Evolutionary conservation across 495 filamentous ascomycete species (phyloP), one percentile per base, ranked within the genome.

Genomic region (Penicillium cataractarum): DNA sequence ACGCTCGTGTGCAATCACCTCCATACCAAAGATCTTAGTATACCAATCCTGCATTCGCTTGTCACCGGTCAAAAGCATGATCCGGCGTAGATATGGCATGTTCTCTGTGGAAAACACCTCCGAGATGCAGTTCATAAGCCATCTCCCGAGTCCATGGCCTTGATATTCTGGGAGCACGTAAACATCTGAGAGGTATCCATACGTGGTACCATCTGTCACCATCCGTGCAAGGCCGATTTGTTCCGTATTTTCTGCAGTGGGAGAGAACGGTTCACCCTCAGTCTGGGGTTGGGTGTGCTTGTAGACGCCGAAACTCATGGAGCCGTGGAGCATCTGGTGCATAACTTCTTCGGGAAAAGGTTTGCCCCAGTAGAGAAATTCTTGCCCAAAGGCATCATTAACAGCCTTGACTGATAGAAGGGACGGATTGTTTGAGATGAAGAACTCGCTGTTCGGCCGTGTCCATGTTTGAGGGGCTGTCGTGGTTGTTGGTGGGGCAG

Each of bases 111-210:
- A 70, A 29, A 89, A 64, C 0, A 78, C 59, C 62, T 90, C 86
- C 48, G 82, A 73, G 8, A 87, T 67, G 64, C 87, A 88, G 13
- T 62, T 61, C 65, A 89, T 81, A 64, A 91, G 73, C 86, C 87
- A 92, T 21, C 66, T 75, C 3, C 83, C 88, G 5, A 92, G 76
- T 4, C 89, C 88, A 55, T 80, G 73, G 1, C 83, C 79, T 59
- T 89, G 85, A 55, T 86, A 78, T 55, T 82, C 76, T 0, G 76
- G 68, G 1, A 86, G 61, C n/a, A 92, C 75, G 66, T 87, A 92
- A n/a, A 90, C 86, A 62, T 91, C 89, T 15, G 89, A 87, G 24
- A 91, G 75, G 67, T 89, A 91, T n/a, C 78, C 87, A 62, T 88
- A 84, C 0, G 87, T 86, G n/a, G 83, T 78, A 44, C 85, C 74